These are phyloP conservation scores for Hyphodiscus sp. DNA, from an alignment of 2,329 filamentous ascomycete genomes.

Conservation along the genomic window DNA sequence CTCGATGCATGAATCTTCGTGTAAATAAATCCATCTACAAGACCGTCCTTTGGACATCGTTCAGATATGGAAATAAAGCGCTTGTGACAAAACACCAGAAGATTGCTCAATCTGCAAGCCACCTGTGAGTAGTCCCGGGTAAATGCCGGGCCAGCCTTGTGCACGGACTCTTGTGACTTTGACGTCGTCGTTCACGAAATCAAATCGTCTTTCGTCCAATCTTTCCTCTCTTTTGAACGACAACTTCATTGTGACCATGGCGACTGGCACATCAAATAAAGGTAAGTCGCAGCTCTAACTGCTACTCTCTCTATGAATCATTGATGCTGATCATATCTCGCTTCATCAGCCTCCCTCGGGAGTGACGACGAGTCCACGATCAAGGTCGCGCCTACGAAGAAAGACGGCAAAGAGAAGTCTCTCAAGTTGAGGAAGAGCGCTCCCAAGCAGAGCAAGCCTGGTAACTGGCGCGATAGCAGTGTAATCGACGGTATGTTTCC, in stretches of 20 bases:
- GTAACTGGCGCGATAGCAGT: slow-evolving; percentile 66
- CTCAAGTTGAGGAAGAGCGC: slow-evolving; percentile 58
- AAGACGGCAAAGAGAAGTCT: slow-evolving; percentile 34
- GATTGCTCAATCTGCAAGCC: too few species aligned
- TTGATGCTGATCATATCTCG: background rate
- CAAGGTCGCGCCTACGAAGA: slow-evolving; percentile 51
- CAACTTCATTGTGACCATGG: background rate
- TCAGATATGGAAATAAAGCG: too few species aligned
- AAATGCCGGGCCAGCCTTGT: too few species aligned
- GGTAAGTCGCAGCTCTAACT: background rate
- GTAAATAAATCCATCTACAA: too few species aligned
- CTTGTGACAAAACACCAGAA: too few species aligned
- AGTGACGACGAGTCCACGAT: slow-evolving; percentile 53
- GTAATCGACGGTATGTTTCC: slow-evolving; percentile 49
- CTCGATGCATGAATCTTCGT: too few species aligned
- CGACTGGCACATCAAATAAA: background rate
- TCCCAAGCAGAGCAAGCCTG: slow-evolving; percentile 58
- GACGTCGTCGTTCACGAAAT: too few species aligned
- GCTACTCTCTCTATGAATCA: background rate
- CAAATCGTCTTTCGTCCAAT: too few species aligned
- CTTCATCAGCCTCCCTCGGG: slow-evolving; percentile 9
- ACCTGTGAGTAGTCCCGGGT: too few species aligned
- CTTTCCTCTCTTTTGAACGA: too few species aligned
- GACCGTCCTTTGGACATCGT: too few species aligned
- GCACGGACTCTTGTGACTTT: too few species aligned